A percentile compares a stretch with the other conserved stretches of the same genome.
Evolutionary conservation across 345 rosid species (phyloP).

Genomic region (Sisymbrium irio): DNA sequence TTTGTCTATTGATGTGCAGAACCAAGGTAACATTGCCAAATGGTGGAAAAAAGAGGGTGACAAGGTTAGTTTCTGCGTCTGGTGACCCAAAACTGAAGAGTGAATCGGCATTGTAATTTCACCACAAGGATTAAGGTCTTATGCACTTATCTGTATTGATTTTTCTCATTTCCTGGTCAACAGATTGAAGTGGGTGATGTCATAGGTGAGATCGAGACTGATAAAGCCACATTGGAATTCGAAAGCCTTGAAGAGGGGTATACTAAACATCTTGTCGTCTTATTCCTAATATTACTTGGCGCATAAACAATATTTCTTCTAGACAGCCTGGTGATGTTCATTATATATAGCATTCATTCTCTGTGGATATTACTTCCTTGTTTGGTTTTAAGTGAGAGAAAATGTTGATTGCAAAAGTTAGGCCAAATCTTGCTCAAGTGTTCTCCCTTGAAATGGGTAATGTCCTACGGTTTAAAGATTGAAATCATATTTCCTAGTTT

Average conservation of each 20-base stretch:
- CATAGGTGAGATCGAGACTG: conserved; percentile 97
- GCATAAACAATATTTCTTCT: conserved; percentile 2
- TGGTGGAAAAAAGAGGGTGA: conserved; percentile 98
- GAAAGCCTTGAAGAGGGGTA: conserved; percentile 98
- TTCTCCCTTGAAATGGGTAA: conserved; percentile 4
- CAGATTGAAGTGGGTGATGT: conserved; percentile 99
- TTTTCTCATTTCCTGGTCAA: conserved; percentile 25
- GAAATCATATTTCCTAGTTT: conserved; percentile 13
- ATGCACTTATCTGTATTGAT: conserved; percentile 21
- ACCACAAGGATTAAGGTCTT: background rate
- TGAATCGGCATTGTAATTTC: conserved; percentile 14
- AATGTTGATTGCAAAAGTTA: conserved; percentile 7
- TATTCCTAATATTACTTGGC: background rate
- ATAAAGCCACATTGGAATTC: conserved; percentile 95
- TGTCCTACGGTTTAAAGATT: background rate
- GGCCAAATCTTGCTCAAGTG: conserved; percentile 2
- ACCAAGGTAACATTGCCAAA: conserved; percentile 82
- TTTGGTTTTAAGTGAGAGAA: conserved; percentile 7
- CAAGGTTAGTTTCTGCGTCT: conserved; percentile 69
- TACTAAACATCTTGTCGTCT: conserved; percentile 6
- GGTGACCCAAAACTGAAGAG: conserved; percentile 20
- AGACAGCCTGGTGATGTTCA: conserved; percentile 5
- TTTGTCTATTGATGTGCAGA: conserved; percentile 46
- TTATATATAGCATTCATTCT: conserved; percentile 12
- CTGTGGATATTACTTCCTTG: background rate